phyloP scores from a whole-genome alignment of 768 basidiomycete species.

The Arthromyces matolae region DNA sequence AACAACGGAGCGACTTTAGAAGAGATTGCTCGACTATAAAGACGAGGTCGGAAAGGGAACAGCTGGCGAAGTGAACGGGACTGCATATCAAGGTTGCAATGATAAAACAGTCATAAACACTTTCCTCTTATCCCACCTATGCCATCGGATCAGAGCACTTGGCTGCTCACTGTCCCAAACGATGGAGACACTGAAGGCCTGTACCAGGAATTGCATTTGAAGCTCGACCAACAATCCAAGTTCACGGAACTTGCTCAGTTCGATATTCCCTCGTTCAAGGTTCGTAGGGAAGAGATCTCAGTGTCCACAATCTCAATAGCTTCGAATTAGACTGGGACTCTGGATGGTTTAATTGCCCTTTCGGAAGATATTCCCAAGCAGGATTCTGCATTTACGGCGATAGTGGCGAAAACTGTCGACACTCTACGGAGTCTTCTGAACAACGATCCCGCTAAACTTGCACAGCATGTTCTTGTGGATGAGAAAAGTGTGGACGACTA shows the following conservation, averaged over 20 bases:
- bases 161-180: slow-evolving; percentile 84
- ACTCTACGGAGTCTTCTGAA: slow-evolving; percentile 87
- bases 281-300: slow-evolving; percentile 28
- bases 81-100: slow-evolving; percentile 5
- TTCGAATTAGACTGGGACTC: slow-evolving; percentile 77
- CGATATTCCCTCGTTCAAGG: slow-evolving; percentile 88
- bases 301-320: slow-evolving; percentile 7
- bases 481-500: slow-evolving; percentile 79
- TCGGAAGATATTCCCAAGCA: slow-evolving; percentile 94
- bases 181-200: slow-evolving; percentile 82
- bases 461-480: slow-evolving; percentile 75
- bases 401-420: slow-evolving; percentile 91
- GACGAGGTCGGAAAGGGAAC: slow-evolving; percentile 7
- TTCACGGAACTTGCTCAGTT: slow-evolving; percentile 59
- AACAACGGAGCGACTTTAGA: slow-evolving; percentile 42
- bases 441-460: slow-evolving; percentile 75
- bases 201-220: slow-evolving; percentile 59
- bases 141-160: slow-evolving; percentile 96
- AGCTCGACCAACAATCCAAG: slow-evolving; percentile 58
- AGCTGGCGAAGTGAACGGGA: slow-evolving; percentile 2
- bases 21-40: slow-evolving; percentile 32
- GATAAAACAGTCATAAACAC: slow-evolving; percentile 21
- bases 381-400: slow-evolving; percentile 80
- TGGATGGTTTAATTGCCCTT: slow-evolving; percentile 82
- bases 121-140: slow-evolving; percentile 37